Conservation (phyloP, 208 protist species). For the Trypanosomatidae sp. region DNA sequence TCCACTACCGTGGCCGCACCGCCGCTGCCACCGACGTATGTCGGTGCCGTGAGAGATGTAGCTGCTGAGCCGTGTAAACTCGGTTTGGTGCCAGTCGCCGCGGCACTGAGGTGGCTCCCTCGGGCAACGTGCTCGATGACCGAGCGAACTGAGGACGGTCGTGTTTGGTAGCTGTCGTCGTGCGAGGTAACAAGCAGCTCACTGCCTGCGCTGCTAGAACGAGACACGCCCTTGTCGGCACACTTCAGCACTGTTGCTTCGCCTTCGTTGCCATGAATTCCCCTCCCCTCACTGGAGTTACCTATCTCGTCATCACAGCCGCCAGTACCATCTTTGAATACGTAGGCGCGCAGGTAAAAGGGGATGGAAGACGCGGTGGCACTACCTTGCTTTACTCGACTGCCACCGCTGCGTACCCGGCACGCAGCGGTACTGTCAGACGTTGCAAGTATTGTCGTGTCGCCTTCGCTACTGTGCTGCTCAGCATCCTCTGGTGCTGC, state of each 20-base stretch:
- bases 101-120: neutral
- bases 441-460: neutral
- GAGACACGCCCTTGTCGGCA: slow-evolving; percentile 8
- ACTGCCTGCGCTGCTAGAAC: slow-evolving; percentile 13
- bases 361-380: slow-evolving; percentile 7
- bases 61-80: neutral
- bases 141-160: neutral
- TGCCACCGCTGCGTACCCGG: neutral
- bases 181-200: neutral
- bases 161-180: slow-evolving; percentile 5
- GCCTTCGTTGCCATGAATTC: neutral
- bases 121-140: neutral
- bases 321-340: slow-evolving; percentile 9
- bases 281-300: neutral
- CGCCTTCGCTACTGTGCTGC: neutral
- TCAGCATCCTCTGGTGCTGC: neutral
- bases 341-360: slow-evolving; percentile 17
- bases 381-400: neutral
- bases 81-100: neutral
- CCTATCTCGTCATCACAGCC: neutral
- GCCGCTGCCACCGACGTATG: neutral
- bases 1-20: neutral
- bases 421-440: neutral
- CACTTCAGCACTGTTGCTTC: neutral
- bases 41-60: neutral